phyloP scores from a whole-genome alignment of 768 basidiomycete genomes.

The Lactarius trivialis region DNA sequence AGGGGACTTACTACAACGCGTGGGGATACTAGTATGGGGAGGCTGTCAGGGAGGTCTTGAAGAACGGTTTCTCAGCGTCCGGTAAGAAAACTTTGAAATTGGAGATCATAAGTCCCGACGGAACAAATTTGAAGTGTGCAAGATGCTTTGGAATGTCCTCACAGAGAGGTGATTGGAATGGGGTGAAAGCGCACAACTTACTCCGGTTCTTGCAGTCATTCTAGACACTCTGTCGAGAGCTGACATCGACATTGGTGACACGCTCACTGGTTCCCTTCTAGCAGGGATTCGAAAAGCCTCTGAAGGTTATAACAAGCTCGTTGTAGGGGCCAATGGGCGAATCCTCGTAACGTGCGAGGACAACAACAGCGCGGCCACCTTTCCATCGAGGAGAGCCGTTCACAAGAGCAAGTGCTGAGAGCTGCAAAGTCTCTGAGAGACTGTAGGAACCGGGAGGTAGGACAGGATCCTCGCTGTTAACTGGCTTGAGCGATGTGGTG shows the following conservation, averaged over 20 bases:
- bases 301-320: constrained; percentile 5
- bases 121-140: constrained; percentile 13
- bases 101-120: background rate
- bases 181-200: background rate
- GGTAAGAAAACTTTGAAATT: constrained; percentile 3
- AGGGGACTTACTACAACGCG: constrained; percentile 2
- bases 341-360: constrained; percentile 11
- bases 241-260: constrained; percentile 18
- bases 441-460: constrained; percentile 16
- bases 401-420: constrained; percentile 12
- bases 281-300: constrained; percentile 2
- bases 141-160: constrained; percentile 18
- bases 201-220: constrained; percentile 20
- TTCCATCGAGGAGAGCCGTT: constrained; percentile 10
- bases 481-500: constrained; percentile 1
- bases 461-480: constrained; percentile 2
- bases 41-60: constrained; percentile 10
- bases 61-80: constrained; percentile 11
- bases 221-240: constrained; percentile 2
- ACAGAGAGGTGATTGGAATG: background rate
- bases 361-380: background rate
- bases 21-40: too few species aligned
- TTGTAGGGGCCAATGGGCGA: constrained; percentile 21
- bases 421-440: constrained; percentile 14
- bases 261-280: background rate